These are phyloP conservation scores for Melastoma candidum DNA, from an alignment of 441 rosid species.

Conservation along the genomic window DNA sequence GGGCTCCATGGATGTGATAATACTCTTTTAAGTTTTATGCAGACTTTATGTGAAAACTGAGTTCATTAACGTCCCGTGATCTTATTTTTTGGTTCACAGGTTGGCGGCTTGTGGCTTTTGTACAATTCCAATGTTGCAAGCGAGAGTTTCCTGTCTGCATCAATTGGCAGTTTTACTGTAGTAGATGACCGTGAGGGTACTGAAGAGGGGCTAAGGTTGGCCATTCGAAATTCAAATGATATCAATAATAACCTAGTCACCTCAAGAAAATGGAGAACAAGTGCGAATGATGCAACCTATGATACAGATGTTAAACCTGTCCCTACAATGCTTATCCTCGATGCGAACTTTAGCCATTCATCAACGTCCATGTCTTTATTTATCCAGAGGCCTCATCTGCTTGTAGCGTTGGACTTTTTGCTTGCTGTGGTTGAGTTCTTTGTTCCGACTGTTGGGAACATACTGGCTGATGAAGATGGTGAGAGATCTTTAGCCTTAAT, in stretches of 20 bases:
- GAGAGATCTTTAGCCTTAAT: slow-evolving; percentile 28
- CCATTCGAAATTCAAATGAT: slow-evolving; percentile 65
- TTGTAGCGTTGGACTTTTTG: slow-evolving; percentile 96
- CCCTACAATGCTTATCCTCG: slow-evolving; percentile 90
- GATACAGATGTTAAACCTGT: slow-evolving; percentile 35
- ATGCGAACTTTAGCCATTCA: slow-evolving; percentile 67
- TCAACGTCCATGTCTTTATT: slow-evolving; percentile 53
- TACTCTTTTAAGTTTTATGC: no score
- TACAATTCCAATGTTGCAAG: slow-evolving; percentile 58
- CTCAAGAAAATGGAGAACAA: slow-evolving; percentile 19
- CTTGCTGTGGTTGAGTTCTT: slow-evolving; percentile 90
- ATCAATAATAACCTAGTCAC: slow-evolving; percentile 28
- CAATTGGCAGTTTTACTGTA: slow-evolving; percentile 75
- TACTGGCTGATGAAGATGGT: slow-evolving; percentile 64
- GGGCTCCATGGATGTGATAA: no score
- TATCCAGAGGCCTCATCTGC: slow-evolving; percentile 91
- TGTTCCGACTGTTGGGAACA: slow-evolving; percentile 66
- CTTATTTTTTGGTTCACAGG: slow-evolving; percentile 33
- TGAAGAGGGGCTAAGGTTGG: slow-evolving; percentile 71
- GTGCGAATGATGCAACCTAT: slow-evolving; percentile 24
- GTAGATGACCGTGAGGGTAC: slow-evolving; percentile 93
- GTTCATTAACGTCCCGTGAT: not conserved
- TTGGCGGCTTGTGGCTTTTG: slow-evolving; percentile 77
- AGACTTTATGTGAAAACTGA: no score
- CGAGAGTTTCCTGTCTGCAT: slow-evolving; percentile 81